These are phyloP conservation scores for Boletus albobrunnescens DNA, from an alignment of 1,284 basidiomycete species.

Conservation along the genomic window DNA sequence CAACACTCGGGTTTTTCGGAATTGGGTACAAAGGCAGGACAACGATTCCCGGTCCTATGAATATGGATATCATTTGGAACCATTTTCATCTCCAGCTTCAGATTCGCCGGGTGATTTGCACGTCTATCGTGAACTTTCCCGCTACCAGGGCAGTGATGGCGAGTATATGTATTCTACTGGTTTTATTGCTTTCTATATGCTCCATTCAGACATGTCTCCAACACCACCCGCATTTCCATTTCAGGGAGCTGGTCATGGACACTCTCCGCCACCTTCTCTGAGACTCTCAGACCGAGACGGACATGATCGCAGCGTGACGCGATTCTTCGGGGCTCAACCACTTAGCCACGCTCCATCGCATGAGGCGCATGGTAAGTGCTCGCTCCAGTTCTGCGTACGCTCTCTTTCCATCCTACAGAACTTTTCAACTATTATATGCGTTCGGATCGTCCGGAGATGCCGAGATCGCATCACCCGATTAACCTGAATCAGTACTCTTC, in stretches of 20 bases:
- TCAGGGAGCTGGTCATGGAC: conserved; percentile 6
- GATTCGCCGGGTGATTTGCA: conserved; percentile 5
- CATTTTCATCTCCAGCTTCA: conserved; percentile 7
- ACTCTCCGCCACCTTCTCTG: conserved; percentile 8
- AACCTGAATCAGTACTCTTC: neutral
- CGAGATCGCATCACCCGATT: neutral
- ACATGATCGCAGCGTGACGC: conserved; percentile 2
- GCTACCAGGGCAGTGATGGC: conserved; percentile 39
- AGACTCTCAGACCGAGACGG: conserved; percentile 1
- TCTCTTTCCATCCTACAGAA: conserved; percentile 10
- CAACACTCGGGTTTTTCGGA: conserved; percentile 1
- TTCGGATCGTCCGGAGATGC: neutral
- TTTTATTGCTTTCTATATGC: conserved; percentile 3
- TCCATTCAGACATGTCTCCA: conserved; percentile 37
- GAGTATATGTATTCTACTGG: conserved; percentile 42
- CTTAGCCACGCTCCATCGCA: neutral
- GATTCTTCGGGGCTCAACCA: neutral
- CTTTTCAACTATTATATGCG: neutral
- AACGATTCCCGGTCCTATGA: neutral
- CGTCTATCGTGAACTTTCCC: conserved; percentile 1
- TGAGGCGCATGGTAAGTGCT: conserved; percentile 8
- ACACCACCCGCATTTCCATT: conserved; percentile 34
- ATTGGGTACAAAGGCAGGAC: neutral
- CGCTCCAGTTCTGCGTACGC: neutral
- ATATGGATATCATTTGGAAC: neutral